Conservation (phyloP, 352 stramenopile species). For the Aphanomyces cochlioides region DNA sequence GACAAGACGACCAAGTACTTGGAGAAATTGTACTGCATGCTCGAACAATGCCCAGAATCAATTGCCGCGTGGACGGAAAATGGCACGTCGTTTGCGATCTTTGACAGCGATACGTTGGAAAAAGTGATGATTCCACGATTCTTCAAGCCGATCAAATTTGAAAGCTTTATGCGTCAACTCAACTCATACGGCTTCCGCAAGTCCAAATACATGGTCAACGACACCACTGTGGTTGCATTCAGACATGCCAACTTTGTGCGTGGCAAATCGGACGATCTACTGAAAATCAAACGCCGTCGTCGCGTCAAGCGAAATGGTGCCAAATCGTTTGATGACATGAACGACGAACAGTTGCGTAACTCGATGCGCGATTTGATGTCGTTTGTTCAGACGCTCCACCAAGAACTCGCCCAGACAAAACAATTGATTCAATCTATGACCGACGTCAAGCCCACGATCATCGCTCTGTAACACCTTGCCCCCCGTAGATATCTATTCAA, state of each 20-base stretch:
- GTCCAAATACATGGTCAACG: conserved; percentile 18
- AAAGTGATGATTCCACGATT: conserved; percentile 88
- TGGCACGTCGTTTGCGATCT: conserved; percentile 74
- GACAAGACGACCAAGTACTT: conserved; percentile 31
- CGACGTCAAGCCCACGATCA: background rate
- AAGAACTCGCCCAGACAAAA: conserved; percentile 25
- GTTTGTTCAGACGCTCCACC: conserved; percentile 26
- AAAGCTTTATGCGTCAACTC: conserved; percentile 92
- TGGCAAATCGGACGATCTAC: conserved; percentile 28
- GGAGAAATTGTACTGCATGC: conserved; percentile 29
- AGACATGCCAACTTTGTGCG: conserved; percentile 28
- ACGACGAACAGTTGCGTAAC: conserved; percentile 19
- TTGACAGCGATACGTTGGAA: conserved; percentile 82
- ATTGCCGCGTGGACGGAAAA: conserved; percentile 58
- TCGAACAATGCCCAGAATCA: conserved; percentile 24
- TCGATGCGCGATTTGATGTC: conserved; percentile 13
- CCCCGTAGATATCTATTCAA: no score
- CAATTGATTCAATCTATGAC: conserved; percentile 5
- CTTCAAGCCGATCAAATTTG: conserved; percentile 96
- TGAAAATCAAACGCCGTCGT: conserved; percentile 28
- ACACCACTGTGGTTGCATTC: conserved; percentile 24
- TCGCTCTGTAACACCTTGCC: background rate
- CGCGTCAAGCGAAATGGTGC: conserved; percentile 21
- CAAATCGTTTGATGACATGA: conserved; percentile 18
- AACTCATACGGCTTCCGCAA: conserved; percentile 95